These are phyloP conservation scores for Hypoxylon sp. DNA, from an alignment of 2,329 filamentous ascomycete species.

Conservation along the genomic window DNA sequence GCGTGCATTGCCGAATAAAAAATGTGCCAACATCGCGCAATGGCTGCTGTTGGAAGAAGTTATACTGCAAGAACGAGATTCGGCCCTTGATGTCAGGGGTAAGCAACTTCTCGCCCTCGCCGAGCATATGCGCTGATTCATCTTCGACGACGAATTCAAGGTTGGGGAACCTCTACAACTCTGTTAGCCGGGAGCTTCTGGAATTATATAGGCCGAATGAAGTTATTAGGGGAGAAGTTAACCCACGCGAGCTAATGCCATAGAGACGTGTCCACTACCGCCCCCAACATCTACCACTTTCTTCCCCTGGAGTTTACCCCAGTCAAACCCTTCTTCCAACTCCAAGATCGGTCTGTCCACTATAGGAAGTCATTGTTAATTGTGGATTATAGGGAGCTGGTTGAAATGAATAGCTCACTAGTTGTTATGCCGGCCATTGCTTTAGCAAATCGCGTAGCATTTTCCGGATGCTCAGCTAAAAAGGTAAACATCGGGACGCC, in stretches of 20 bases:
- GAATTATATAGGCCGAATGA: too few relatives aligned
- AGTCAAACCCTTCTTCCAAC: conserved; percentile 22
- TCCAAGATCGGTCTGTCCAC: conserved; percentile 19
- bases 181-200: too few relatives aligned
- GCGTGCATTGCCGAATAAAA: conserved; percentile 40
- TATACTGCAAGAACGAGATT: conserved; percentile 30
- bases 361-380: too few relatives aligned
- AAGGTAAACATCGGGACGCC: conserved; percentile 32
- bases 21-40: conserved; percentile 28
- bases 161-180: conserved; percentile 17
- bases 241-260: conserved; percentile 20
- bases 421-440: conserved; percentile 30
- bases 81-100: conserved; percentile 20
- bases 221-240: too few relatives aligned
- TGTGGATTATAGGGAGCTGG: too few relatives aligned
- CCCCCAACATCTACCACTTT: conserved; percentile 35
- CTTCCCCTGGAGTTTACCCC: conserved; percentile 18
- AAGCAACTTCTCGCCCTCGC: conserved; percentile 26
- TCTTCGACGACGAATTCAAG: conserved; percentile 40
- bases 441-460: conserved; percentile 22
- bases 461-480: conserved; percentile 9
- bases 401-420: too few relatives aligned
- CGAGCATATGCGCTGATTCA: conserved; percentile 32
- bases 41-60: conserved; percentile 42
- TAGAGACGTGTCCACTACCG: conserved; percentile 33